A percentile compares a stretch with the other conserved stretches of the same genome.
Conservation (phyloP, 371 early-diverging fungal genomes). For the Apophysomyces trapeziformis region DNA sequence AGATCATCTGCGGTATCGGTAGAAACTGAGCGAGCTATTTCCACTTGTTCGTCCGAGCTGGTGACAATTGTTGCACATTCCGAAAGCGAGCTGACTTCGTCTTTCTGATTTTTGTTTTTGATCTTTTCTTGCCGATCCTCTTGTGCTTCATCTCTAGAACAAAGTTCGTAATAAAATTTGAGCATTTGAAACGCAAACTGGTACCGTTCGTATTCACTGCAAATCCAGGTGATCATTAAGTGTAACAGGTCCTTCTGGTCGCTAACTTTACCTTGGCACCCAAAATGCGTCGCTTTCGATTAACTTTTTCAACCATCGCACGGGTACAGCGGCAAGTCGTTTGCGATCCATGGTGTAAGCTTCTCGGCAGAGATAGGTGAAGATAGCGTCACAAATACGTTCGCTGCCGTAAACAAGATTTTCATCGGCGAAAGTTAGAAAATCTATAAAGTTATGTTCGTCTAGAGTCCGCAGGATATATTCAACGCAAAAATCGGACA, state of each 20-base stretch:
- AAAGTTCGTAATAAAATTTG: conserved; percentile 17
- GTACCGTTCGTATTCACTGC: conserved; percentile 62
- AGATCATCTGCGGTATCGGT: conserved; percentile 5
- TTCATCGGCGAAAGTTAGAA: conserved; percentile 60
- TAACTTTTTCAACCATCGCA: conserved; percentile 59
- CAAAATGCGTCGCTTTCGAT: conserved; percentile 70
- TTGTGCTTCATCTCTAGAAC: neutral
- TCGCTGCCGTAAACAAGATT: conserved; percentile 60
- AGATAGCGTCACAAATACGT: conserved; percentile 58
- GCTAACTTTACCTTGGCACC: conserved; percentile 51
- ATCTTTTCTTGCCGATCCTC: neutral
- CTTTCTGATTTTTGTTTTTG: conserved; percentile 22
- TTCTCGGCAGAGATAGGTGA: conserved; percentile 67
- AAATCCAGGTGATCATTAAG: neutral
- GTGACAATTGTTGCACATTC: neutral
- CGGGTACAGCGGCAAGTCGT: conserved; percentile 46
- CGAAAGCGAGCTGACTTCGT: neutral
- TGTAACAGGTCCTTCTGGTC: neutral
- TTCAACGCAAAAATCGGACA: conserved; percentile 57
- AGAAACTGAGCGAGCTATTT: neutral
- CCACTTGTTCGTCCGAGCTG: neutral
- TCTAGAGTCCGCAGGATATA: conserved; percentile 53
- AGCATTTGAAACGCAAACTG: conserved; percentile 55
- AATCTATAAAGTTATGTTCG: conserved; percentile 53
- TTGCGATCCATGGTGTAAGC: conserved; percentile 45